A percentile compares a stretch with the other conserved stretches of the same genome.
These are phyloP conservation scores for Fraxinus nigra DNA, from an alignment of 305 asterid genomes.

Conservation along the genomic window DNA sequence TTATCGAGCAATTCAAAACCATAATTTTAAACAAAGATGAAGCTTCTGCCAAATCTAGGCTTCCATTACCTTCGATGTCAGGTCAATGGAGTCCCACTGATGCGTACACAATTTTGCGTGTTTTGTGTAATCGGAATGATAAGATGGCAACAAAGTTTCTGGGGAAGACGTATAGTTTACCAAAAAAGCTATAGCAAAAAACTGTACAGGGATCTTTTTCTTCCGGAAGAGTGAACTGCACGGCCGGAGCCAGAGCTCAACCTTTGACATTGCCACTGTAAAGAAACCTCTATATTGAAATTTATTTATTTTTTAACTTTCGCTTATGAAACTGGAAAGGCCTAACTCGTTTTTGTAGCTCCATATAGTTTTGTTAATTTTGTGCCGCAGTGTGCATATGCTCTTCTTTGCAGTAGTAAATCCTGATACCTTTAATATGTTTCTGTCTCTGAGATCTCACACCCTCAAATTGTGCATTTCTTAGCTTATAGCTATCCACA, in stretches of 20 bases:
- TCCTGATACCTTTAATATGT: neutral
- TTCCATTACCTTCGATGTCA: constrained; percentile 68
- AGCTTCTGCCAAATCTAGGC: constrained; percentile 38
- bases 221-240: neutral
- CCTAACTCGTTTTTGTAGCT: neutral
- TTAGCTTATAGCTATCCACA: neutral
- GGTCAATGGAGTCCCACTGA: constrained; percentile 73
- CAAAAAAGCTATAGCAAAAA: constrained; percentile 40
- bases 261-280: neutral
- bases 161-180: constrained; percentile 59
- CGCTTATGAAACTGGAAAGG: neutral
- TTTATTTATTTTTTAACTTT: neutral
- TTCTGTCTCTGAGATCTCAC: neutral
- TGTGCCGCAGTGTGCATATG: too few relatives aligned
- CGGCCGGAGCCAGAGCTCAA: too few relatives aligned
- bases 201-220: constrained; percentile 1
- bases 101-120: constrained; percentile 62
- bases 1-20: constrained; percentile 47
- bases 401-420: neutral
- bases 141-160: constrained; percentile 61
- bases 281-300: neutral
- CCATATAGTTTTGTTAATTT: neutral
- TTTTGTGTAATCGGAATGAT: constrained; percentile 69
- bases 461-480: neutral
- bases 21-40: constrained; percentile 31